A percentile compares a stretch with the other conserved stretches of the same genome.
phyloP scores from a whole-genome alignment of 352 stramenopile species.

The Phytopythium chamaehyphon region DNA sequence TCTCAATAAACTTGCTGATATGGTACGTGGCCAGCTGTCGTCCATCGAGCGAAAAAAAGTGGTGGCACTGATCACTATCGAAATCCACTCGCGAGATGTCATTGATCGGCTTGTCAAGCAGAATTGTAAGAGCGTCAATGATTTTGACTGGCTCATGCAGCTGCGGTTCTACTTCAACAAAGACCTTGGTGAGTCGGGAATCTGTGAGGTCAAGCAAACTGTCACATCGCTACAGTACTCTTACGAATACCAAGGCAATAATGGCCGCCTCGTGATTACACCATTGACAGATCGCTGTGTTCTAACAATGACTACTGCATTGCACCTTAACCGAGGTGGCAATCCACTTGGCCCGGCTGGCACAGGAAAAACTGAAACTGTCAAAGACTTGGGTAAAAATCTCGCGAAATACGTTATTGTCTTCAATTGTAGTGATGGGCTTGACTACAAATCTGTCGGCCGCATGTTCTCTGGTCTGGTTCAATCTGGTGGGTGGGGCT shows the following conservation, averaged over 20 bases:
- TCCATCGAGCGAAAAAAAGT: constrained; percentile 94
- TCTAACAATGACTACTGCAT: constrained; percentile 91
- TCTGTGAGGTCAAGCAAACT: constrained; percentile 86
- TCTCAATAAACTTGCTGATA: constrained; percentile 92
- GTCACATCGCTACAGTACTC: constrained; percentile 83
- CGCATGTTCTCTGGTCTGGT: constrained; percentile 93
- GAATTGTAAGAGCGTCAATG: constrained; percentile 88
- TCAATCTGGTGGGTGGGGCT: constrained; percentile 91
- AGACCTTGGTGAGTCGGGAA: constrained; percentile 69
- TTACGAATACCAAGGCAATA: constrained; percentile 87
- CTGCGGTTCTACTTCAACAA: constrained; percentile 87
- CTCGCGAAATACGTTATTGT: constrained; percentile 93
- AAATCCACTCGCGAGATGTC: constrained; percentile 96
- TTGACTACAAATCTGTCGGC: constrained; percentile 93
- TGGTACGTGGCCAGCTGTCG: constrained; percentile 88
- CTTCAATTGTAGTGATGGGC: constrained; percentile 93
- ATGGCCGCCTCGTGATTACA: constrained; percentile 90
- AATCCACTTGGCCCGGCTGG: constrained; percentile 90
- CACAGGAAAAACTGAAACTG: constrained; percentile 93
- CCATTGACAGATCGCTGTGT: constrained; percentile 92
- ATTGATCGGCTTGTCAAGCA: constrained; percentile 93
- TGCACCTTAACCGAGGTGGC: constrained; percentile 89
- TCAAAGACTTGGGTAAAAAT: constrained; percentile 94
- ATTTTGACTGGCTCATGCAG: constrained; percentile 92
- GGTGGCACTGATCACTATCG: constrained; percentile 96